Evolutionary conservation across 2,329 filamentous ascomycete genomes (phyloP).

Genomic region (Pochonia chlamydosporia): DNA sequence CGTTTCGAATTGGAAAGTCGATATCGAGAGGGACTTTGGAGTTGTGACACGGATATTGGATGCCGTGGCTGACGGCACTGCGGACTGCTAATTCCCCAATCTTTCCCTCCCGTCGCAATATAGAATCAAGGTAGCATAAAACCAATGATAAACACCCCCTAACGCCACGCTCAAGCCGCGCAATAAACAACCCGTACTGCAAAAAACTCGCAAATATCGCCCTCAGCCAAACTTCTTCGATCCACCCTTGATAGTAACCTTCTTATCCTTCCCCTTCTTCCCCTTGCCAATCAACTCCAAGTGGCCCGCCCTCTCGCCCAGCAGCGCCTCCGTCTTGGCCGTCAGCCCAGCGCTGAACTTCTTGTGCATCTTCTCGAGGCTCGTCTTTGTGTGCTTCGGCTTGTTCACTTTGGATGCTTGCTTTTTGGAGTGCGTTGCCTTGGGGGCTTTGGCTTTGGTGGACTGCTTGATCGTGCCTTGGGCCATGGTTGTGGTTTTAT

Average conservation of each 20-base stretch:
- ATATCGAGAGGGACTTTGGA: constrained; percentile 59
- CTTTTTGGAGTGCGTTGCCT: constrained; percentile 35
- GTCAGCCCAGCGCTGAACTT: constrained; percentile 51
- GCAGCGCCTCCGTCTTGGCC: constrained; percentile 49
- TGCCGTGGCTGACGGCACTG: constrained; percentile 37
- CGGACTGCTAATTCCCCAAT: too few species aligned
- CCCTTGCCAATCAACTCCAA: constrained; percentile 54
- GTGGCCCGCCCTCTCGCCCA: constrained; percentile 54
- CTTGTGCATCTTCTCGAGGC: constrained; percentile 47
- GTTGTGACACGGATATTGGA: constrained; percentile 61
- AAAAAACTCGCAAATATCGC: neutral
- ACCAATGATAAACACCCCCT: neutral
- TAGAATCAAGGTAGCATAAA: too few species aligned
- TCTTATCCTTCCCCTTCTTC: constrained; percentile 39
- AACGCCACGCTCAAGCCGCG: neutral
- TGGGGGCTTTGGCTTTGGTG: constrained; percentile 32
- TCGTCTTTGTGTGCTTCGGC: constrained; percentile 38
- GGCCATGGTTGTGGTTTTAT: constrained; percentile 36
- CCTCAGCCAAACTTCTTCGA: constrained; percentile 50
- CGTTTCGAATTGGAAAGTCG: constrained; percentile 77
- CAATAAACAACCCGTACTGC: neutral
- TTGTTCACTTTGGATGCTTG: constrained; percentile 43
- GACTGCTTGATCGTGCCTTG: constrained; percentile 49
- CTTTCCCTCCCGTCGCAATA: neutral
- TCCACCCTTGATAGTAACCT: constrained; percentile 39